phyloP scores from a whole-genome alignment of 2,329 filamentous ascomycete genomes.

The Aspergillus ustus region DNA sequence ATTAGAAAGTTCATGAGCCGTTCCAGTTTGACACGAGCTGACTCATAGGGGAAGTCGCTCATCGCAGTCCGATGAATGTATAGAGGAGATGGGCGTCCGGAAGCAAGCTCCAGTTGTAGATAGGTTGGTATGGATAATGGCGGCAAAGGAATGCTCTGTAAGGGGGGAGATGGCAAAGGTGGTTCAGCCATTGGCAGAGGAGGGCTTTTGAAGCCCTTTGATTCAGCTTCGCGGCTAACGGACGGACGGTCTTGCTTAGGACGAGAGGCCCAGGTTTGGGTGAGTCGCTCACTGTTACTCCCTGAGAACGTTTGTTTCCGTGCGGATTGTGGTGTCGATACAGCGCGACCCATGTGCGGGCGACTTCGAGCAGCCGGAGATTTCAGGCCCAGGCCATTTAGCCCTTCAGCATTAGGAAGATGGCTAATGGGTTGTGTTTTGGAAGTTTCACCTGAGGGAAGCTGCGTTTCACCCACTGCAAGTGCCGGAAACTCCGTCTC shows the following conservation, averaged over 20 bases:
- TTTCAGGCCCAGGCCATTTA: constrained; percentile 16
- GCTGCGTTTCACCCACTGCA: constrained; percentile 35
- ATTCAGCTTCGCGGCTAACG: constrained; percentile 38
- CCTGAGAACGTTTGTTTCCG: constrained; percentile 37
- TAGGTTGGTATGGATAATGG: constrained; percentile 68
- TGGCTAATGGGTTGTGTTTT: constrained; percentile 33
- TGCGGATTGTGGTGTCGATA: constrained; percentile 42
- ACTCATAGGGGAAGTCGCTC: constrained; percentile 80
- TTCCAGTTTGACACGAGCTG: constrained; percentile 88
- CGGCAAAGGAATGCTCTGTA: constrained; percentile 61
- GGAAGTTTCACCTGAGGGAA: constrained; percentile 22
- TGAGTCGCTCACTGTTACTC: constrained; percentile 36
- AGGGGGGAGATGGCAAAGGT: constrained; percentile 51
- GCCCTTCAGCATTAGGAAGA: constrained; percentile 26
- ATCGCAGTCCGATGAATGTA: constrained; percentile 65
- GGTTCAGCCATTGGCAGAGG: constrained; percentile 37
- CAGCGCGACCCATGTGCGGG: constrained; percentile 29
- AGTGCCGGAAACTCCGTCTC: constrained; percentile 24
- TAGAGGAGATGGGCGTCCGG: constrained; percentile 63
- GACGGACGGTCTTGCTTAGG: constrained; percentile 38
- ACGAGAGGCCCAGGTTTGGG: constrained; percentile 39
- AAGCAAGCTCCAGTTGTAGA: constrained; percentile 67
- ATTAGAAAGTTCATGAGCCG: constrained; percentile 86
- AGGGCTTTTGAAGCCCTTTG: constrained; percentile 33
- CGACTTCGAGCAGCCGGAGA: constrained; percentile 34